These are phyloP conservation scores for Eimeria necatrix DNA, from an alignment of 169 alveolate species.

Conservation along the genomic window DNA sequence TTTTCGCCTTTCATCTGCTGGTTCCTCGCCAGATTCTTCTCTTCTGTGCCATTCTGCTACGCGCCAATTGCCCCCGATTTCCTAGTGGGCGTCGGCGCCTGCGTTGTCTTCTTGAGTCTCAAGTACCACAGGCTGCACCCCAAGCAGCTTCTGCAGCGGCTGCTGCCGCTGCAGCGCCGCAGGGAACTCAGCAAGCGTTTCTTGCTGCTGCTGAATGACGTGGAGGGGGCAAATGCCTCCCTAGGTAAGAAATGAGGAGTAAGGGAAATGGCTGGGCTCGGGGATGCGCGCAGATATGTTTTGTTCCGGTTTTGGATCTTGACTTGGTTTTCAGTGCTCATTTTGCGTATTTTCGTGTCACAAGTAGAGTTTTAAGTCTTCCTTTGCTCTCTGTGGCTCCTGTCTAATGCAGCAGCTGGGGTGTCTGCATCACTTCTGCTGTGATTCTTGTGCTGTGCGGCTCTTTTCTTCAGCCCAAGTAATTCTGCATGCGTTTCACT, in stretches of 20 bases:
- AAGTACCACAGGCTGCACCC: constrained; percentile 83
- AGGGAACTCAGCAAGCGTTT: constrained; percentile 71
- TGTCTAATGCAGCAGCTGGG: background rate
- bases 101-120: constrained; percentile 81
- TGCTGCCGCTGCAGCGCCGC: constrained; percentile 78
- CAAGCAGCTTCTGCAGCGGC: constrained; percentile 79
- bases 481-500: constrained; percentile 71
- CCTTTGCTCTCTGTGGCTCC: background rate
- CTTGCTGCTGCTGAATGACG: constrained; percentile 81
- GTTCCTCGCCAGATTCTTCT: constrained; percentile 24
- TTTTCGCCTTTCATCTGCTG: background rate
- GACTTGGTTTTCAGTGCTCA: no score
- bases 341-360: background rate
- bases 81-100: constrained; percentile 83
- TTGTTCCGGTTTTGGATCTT: background rate
- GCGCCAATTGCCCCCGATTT: constrained; percentile 83
- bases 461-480: constrained; percentile 67
- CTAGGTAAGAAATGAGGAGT: background rate
- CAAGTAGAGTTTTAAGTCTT: background rate
- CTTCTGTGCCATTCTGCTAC: constrained; percentile 76
- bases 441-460: background rate
- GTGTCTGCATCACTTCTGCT: background rate
- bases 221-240: constrained; percentile 64
- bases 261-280: no score
- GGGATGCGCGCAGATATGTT: no score